phyloP scores from a whole-genome alignment of 768 basidiomycete genomes.

The Dacryopinax spathularia region DNA sequence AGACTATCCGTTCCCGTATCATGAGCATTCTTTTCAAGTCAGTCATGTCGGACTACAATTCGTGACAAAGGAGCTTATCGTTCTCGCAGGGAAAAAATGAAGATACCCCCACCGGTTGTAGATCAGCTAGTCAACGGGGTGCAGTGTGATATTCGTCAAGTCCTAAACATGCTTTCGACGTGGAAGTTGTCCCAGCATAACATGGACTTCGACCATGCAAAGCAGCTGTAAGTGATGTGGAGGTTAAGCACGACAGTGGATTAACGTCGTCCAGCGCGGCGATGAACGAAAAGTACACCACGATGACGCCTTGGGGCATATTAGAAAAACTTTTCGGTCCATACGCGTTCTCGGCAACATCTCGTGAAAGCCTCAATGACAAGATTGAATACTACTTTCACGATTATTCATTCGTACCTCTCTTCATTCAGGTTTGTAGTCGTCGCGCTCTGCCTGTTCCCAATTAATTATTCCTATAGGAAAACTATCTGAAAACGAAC shows the following conservation, averaged over 20 bases:
- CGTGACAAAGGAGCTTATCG: not conserved
- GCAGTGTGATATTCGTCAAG: slow-evolving; percentile 93
- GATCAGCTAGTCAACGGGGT: slow-evolving; percentile 82
- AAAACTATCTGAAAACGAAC: slow-evolving; percentile 83
- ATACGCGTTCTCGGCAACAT: slow-evolving; percentile 71
- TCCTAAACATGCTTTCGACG: slow-evolving; percentile 94
- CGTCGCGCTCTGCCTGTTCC: not conserved
- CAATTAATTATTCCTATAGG: slow-evolving; percentile 33
- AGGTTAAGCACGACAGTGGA: not conserved
- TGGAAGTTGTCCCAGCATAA: slow-evolving; percentile 73
- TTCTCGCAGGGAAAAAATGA: slow-evolving; percentile 67
- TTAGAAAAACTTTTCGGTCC: slow-evolving; percentile 83
- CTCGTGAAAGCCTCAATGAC: slow-evolving; percentile 67
- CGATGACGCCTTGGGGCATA: slow-evolving; percentile 85
- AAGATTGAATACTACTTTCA: slow-evolving; percentile 97
- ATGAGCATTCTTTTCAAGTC: slow-evolving; percentile 82
- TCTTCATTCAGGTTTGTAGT: slow-evolving; percentile 76
- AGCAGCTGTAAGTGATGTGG: slow-evolving; percentile 52
- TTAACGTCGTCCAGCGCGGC: slow-evolving; percentile 39
- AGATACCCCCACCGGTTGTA: slow-evolving; percentile 76
- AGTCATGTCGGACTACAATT: slow-evolving; percentile 18
- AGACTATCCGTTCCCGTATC: slow-evolving; percentile 68
- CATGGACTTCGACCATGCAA: slow-evolving; percentile 87
- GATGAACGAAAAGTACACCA: slow-evolving; percentile 82
- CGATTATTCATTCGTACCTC: slow-evolving; percentile 82